Evolutionary conservation across 768 basidiomycete species (phyloP), one percentile per base, ranked within the genome.

Genomic region (Botryobasidium botryosum): DNA sequence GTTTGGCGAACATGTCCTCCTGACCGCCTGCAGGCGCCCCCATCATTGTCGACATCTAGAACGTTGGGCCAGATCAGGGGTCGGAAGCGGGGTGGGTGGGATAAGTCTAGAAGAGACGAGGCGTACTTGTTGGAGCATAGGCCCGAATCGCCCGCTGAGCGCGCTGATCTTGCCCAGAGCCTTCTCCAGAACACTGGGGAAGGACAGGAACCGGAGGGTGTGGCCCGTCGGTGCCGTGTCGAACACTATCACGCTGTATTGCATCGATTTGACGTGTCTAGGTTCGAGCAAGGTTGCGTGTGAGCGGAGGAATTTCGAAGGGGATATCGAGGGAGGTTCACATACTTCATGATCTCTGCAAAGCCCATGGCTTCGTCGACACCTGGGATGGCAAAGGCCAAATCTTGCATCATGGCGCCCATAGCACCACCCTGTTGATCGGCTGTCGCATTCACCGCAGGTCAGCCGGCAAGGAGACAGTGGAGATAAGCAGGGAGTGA

Each of bases 281-380:
- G 4, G 13, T 23, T 41, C 17, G 29, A 26, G 10, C 8, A 17
- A 17, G 17, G 31, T 47, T 45, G 12, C 21, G 43, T 36, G 24
- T 17, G 24, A 41, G 17, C 27, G 7, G 42, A 27, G 40, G 3
- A 41, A 40, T 12, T 18, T 12, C 5, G 12, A 13, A 15, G n/a
- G 2, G 18, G 8, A 24, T 33, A 41, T 15, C 35, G 20, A 21
- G 4, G 5, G 3, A 5, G 2, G 28, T 12, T 2, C 8, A 64
- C 76, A 46, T 48, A 94, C 92, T 97, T 99, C 94, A 97, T 99
- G 61, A 99, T 94, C 62, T 99, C 94, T 0, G 94, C 94, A 55
- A 99, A 99, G 51, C 88, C 90, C 94, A 99, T 97, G 3, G 94
- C 94, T 63, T 99, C 94, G 56, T 99, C 94, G 10, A 99, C 92